Evolutionary conservation across 108 stramenopile genomes (phyloP).

Genomic region (Cyclotella sp.): DNA sequence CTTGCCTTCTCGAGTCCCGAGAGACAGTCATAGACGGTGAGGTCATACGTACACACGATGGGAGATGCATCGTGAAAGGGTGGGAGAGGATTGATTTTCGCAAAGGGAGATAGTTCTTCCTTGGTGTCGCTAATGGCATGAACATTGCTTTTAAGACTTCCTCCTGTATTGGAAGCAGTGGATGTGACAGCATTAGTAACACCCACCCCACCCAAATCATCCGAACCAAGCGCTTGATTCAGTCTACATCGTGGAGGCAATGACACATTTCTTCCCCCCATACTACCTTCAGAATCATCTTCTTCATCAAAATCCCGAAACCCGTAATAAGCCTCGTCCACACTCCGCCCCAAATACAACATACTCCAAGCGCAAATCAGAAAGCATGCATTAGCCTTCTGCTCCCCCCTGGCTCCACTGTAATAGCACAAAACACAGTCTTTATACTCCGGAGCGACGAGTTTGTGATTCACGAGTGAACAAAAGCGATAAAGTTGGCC

Average conservation of each 20-base stretch:
- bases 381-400: constrained; percentile 92
- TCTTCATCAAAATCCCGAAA: constrained; percentile 35
- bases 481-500: constrained; percentile 97
- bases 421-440: constrained; percentile 84
- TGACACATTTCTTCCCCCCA: constrained; percentile 14
- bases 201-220: neutral
- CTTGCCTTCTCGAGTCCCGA: constrained; percentile 87
- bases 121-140: neutral
- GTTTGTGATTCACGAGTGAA: constrained; percentile 75
- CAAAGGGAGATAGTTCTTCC: constrained; percentile 30
- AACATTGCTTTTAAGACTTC: neutral
- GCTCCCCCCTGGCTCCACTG: constrained; percentile 67
- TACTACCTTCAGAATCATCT: neutral
- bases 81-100: constrained; percentile 71
- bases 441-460: constrained; percentile 37
- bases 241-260: constrained; percentile 10
- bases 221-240: neutral
- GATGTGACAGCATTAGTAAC: neutral
- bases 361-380: constrained; percentile 93
- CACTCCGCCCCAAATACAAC: constrained; percentile 81
- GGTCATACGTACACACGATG: constrained; percentile 91
- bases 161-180: constrained; percentile 1
- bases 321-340: constrained; percentile 74
- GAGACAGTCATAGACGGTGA: constrained; percentile 92
- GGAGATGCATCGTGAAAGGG: constrained; percentile 99